Percentiles rank a stretch among this genome's conserved stretches.
These are phyloP conservation scores for Exsudoporus floridanus DNA, from an alignment of 1,284 basidiomycete genomes.

Conservation along the genomic window DNA sequence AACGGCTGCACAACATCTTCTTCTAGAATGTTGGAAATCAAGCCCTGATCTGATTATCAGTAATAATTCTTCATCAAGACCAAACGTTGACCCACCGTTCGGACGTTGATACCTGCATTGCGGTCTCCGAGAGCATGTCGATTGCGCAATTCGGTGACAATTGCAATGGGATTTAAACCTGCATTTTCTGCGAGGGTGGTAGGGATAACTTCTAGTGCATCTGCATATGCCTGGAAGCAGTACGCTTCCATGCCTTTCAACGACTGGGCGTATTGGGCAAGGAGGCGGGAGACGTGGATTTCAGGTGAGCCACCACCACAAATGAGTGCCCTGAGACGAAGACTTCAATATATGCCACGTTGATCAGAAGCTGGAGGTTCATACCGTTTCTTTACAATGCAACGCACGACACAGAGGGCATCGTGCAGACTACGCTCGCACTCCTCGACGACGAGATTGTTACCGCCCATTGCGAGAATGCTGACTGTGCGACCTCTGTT, in stretches of 20 bases:
- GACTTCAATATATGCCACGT: constrained; percentile 5
- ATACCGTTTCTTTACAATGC: constrained; percentile 94
- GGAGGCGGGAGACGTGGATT: constrained; percentile 93
- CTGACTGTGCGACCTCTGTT: constrained; percentile 94
- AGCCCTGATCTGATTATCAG: constrained; percentile 54
- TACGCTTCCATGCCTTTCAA: constrained; percentile 99
- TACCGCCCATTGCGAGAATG: constrained; percentile 94
- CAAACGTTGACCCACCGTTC: constrained; percentile 62
- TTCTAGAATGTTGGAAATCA: constrained; percentile 95
- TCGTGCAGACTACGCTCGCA: constrained; percentile 97
- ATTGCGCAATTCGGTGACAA: constrained; percentile 97
- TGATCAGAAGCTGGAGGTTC: background rate
- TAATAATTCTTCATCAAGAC: background rate
- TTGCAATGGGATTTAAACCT: constrained; percentile 96
- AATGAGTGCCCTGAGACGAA: constrained; percentile 76
- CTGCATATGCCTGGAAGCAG: constrained; percentile 98
- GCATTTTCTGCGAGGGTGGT: constrained; percentile 99
- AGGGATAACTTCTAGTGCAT: constrained; percentile 97
- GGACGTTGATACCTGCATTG: constrained; percentile 97
- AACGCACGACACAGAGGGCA: constrained; percentile 96
- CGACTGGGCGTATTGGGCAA: constrained; percentile 91
- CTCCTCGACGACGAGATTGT: constrained; percentile 94
- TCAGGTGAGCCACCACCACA: constrained; percentile 98
- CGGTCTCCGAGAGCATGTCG: constrained; percentile 93
- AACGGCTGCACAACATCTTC: constrained; percentile 98